These are phyloP conservation scores for Physcomitrium patens DNA, from an alignment of 225 moss, liverwort and hornwort genomes.

Conservation along the genomic window DNA sequence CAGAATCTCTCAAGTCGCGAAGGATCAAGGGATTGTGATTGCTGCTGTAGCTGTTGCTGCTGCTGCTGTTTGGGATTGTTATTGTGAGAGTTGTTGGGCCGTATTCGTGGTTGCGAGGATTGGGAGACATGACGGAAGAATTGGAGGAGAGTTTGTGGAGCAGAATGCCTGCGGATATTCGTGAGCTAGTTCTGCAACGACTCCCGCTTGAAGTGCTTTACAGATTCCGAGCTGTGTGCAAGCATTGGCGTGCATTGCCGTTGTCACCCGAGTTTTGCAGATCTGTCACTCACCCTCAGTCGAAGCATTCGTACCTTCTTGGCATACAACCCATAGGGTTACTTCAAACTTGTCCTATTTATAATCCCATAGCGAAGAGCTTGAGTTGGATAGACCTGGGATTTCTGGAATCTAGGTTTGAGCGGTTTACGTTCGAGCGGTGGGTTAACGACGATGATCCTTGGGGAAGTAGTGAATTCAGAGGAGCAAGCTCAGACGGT, in stretches of 20 bases:
- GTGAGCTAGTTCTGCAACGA: conserved; percentile 23
- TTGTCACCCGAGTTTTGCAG: conserved; percentile 19
- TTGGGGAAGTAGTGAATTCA: conserved; percentile 35
- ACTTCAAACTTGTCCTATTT: conserved; percentile 27
- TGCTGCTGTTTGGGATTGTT: no score
- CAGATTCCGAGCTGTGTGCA: conserved; percentile 35
- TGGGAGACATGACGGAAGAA: conserved; percentile 33
- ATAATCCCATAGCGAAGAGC: background rate
- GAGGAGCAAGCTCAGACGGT: conserved; percentile 28
- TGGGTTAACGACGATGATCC: conserved; percentile 40
- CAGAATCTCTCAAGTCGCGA: background rate
- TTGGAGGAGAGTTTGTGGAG: conserved; percentile 35
- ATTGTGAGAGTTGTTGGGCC: no score
- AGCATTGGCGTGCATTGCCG: conserved; percentile 33
- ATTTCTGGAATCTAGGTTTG: conserved; percentile 35
- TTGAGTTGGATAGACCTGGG: conserved; percentile 27
- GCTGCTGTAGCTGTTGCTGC: no score
- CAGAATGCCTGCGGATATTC: conserved; percentile 22
- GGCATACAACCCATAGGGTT: conserved; percentile 32
- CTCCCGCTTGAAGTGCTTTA: conserved; percentile 29
- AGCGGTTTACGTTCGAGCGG: conserved; percentile 35
- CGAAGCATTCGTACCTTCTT: conserved; percentile 24
- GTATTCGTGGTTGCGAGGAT: background rate
- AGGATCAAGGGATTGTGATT: background rate
- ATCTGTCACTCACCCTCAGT: background rate